Evolutionary conservation across 257 asterid genomes (phyloP).

Genomic region (Perilla frutescens): DNA sequence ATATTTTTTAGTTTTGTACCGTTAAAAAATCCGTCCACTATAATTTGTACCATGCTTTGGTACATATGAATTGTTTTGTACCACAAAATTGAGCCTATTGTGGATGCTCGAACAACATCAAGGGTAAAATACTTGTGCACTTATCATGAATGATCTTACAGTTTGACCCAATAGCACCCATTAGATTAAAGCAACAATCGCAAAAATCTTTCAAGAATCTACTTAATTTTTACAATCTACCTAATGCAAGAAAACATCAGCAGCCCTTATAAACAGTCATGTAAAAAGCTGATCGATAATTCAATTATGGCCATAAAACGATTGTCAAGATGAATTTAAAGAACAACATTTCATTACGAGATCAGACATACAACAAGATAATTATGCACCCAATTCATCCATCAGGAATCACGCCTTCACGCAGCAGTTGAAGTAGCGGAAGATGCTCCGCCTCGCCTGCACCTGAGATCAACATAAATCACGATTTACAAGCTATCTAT

Average conservation of each 20-base stretch:
- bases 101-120: too few species aligned
- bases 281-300: conserved; percentile 7
- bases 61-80: too few species aligned
- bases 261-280: conserved; percentile 13
- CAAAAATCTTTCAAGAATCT: too few species aligned
- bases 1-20: too few species aligned
- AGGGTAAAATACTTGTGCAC: too few species aligned
- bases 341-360: conserved; percentile 34
- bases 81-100: too few species aligned
- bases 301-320: conserved; percentile 11
- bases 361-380: conserved; percentile 27
- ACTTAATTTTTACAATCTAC: too few species aligned
- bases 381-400: background rate
- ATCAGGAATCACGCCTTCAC: conserved; percentile 67
- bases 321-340: conserved; percentile 23
- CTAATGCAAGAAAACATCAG: background rate
- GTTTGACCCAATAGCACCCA: too few species aligned
- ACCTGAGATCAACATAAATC: conserved; percentile 3
- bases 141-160: too few species aligned
- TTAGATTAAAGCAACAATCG: too few species aligned
- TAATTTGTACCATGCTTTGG: too few species aligned
- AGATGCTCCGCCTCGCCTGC: conserved; percentile 85
- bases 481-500: background rate
- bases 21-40: too few species aligned
- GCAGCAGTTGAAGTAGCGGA: conserved; percentile 87